Evolutionary conservation across 108 stramenopile species (phyloP), one percentile per base, ranked within the genome.

Genomic region (Fragilariopsis cylindrus): DNA sequence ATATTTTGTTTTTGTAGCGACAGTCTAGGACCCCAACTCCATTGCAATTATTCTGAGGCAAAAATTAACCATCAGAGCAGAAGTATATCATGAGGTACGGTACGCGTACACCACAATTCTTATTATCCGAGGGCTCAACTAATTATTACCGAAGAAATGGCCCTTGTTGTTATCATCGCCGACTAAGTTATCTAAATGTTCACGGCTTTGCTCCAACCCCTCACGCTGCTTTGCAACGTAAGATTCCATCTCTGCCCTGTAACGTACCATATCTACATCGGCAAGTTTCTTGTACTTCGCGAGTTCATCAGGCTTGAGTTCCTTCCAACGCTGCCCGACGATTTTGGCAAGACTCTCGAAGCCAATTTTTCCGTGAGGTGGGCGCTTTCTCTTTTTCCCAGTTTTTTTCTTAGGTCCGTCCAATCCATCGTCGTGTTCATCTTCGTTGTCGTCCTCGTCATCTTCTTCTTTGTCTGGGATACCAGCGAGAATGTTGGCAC

Each of bases 291-390:
- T 84, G 82, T 87, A 87, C 8, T 67, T 53, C 0, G 72, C 81
- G 11, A 80, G 50, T 48, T 76, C 72, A 43, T 87, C 84, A 5
- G 79, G 71, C 13, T 70, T 70, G 48, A 87, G 74, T 65, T 72
- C 72, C 62, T 85, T 84, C 86, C 86, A 87, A 45, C 83, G 62
- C 43, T 70, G 81, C 8, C 81, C 83, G 53, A 87, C 83, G 54
- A 75, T 76, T 64, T 85, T 79, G 69, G 86, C 86, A 41, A 87
- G 65, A 48, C 67, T 80, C 57, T 84, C 86, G 57, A 87, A 87
- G 16, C 86, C 84, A 46, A 84, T 81, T 70, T 82, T 80, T 45
- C 78, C 76, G 50, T 81, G 75, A 0, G 79, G 76, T 19, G 57
- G 46, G 19, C 76, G 72, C 65, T 78, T 78, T 53, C 77, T 56